A percentile compares a stretch with the other conserved stretches of the same genome.
Evolutionary conservation across 371 early-diverging fungal species (phyloP).

Genomic region (Mucor saturninus): DNA sequence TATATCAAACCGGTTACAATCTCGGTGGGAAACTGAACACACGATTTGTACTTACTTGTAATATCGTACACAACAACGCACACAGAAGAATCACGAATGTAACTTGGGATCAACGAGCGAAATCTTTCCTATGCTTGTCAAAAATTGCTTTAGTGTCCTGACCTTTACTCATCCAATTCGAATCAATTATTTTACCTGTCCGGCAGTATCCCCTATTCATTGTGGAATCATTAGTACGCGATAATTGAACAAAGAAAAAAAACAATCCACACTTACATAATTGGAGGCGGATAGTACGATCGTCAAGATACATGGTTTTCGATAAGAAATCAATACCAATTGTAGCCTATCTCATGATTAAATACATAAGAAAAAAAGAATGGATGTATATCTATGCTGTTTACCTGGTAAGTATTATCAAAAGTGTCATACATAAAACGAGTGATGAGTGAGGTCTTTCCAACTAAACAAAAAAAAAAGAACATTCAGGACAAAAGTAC

Average conservation of each 20-base stretch:
- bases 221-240: background rate
- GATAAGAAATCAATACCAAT: conserved; percentile 99
- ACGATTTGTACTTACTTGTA: conserved; percentile 19
- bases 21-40: background rate
- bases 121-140: conserved; percentile 79
- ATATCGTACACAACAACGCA: conserved; percentile 92
- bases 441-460: conserved; percentile 99
- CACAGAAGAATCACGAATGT: conserved; percentile 98
- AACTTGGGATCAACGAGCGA: conserved; percentile 96
- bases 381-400: background rate
- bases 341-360: conserved; percentile 81
- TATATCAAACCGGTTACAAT: conserved; percentile 28
- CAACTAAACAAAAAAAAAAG: conserved; percentile 66
- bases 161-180: background rate
- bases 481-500: background rate
- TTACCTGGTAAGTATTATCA: conserved; percentile 94
- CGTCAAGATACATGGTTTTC: conserved; percentile 98
- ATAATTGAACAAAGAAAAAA: background rate
- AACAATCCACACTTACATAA: conserved; percentile 68
- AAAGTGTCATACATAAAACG: conserved; percentile 99
- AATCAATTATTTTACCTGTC: conserved; percentile 76
- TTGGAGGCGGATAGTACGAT: conserved; percentile 96
- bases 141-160: background rate
- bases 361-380: background rate
- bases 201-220: conserved; percentile 93